phyloP scores from a whole-genome alignment of 371 early-diverging fungal genomes.

The Mortierella sp. region DNA sequence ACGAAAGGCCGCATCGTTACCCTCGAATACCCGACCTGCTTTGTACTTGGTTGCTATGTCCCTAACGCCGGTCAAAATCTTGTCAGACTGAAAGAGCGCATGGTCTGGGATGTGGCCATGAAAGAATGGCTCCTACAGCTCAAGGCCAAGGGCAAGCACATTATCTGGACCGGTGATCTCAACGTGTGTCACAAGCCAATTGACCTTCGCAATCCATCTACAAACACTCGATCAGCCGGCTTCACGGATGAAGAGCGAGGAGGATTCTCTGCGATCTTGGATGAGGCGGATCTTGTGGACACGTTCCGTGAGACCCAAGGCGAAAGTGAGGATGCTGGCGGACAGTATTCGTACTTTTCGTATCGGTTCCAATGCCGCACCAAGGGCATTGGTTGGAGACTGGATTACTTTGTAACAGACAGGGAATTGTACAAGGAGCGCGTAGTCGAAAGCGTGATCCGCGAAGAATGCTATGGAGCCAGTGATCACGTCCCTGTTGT shows the following conservation, averaged over 20 bases:
- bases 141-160: constrained; percentile 74
- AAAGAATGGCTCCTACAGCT: constrained; percentile 73
- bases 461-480: constrained; percentile 87
- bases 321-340: constrained; percentile 70
- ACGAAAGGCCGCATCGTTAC: constrained; percentile 83
- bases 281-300: constrained; percentile 73
- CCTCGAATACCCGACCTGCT: constrained; percentile 72
- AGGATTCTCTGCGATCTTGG: constrained; percentile 74
- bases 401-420: constrained; percentile 89
- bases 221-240: constrained; percentile 82
- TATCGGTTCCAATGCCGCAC: constrained; percentile 79
- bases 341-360: constrained; percentile 84
- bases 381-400: constrained; percentile 87
- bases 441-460: constrained; percentile 73
- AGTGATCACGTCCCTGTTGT: constrained; percentile 91
- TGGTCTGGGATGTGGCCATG: constrained; percentile 77
- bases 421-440: constrained; percentile 64
- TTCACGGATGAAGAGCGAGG: constrained; percentile 88
- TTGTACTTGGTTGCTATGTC: constrained; percentile 81
- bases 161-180: constrained; percentile 90
- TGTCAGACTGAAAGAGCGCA: constrained; percentile 70
- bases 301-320: constrained; percentile 72
- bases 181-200: constrained; percentile 89
- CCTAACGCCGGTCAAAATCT: constrained; percentile 86
- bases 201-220: constrained; percentile 85